Evolutionary conservation across 768 basidiomycete species (phyloP).

Genomic region (Suillus decipiens): DNA sequence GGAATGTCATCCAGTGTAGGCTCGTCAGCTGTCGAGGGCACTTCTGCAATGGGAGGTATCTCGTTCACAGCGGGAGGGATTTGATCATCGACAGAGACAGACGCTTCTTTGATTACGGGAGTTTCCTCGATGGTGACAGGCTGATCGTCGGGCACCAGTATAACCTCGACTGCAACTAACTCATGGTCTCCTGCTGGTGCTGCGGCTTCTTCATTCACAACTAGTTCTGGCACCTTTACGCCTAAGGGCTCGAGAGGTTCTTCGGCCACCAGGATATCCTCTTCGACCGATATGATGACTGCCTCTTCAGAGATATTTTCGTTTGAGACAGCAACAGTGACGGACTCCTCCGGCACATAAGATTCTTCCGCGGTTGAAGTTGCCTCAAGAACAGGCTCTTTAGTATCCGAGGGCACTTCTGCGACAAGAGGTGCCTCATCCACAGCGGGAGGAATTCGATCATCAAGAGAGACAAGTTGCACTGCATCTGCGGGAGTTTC

Average conservation of each 20-base stretch:
- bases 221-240: constrained; percentile 9
- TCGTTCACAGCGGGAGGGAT: constrained; percentile 8
- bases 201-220: background rate
- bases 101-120: background rate
- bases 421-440: constrained; percentile 10
- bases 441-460: background rate
- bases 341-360: background rate
- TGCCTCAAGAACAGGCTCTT: constrained; percentile 6
- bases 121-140: constrained; percentile 9
- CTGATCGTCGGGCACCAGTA: constrained; percentile 5
- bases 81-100: background rate
- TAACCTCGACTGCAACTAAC: constrained; percentile 5
- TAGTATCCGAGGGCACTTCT: background rate
- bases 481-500: background rate
- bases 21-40: background rate
- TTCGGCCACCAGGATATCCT: constrained; percentile 7
- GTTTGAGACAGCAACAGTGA: background rate
- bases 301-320: background rate
- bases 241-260: constrained; percentile 2
- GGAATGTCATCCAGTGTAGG: constrained; percentile 6
- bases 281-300: constrained; percentile 8
- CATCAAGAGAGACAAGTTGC: background rate
- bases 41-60: constrained; percentile 1
- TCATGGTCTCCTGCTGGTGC: background rate
- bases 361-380: background rate